Base-by-base conservation (phyloP, 257 asterid genomes). In the Capsicum baccatum region DNA sequence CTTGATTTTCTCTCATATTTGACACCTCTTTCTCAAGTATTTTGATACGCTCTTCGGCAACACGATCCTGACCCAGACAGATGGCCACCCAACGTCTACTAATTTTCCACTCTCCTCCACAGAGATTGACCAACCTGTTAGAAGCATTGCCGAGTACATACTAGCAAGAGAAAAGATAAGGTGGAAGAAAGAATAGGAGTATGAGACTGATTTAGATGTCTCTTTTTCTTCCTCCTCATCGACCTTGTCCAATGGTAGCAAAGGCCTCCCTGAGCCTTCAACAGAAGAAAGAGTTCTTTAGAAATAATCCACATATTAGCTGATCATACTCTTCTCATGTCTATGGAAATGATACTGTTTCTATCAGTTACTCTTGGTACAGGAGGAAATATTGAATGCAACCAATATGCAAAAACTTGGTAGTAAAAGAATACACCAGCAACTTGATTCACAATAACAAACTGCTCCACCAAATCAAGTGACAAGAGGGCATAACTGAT, bases 21-120 rank as follows among this genome's bases (percentile, higher is more conserved):
- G 33, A 26, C 33, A 26, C 33, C 33, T 26, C 33, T 26, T 26
- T 26, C 33, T 26, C 33, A 26, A 26, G 33, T 26, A 26, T 26
- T 26, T 26, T 26, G 33, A 26, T 26, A 26, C 33, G 33, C 33
- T 26, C 33, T 26, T 26, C 33, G 33, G 33, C 33, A 26, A 26
- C 33, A 92, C 50, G 1, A 94, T 91, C 68, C 98, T 92, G 58
- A 95, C 98, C 98, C 98, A 95, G 79, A 94, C 98, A 2, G 98
- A 95, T 14, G 98, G 90, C 98, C 98, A 95, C 44, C 98, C 98
- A 1, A 95, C 98, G 55, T 95, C 98, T 42, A 95, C 98, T 92
- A 95, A 85, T 68, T 92, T 95, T 86, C 98, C 94, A 8, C 98
- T 95, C 91, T 92, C 98, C 39, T 98, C 98, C 9, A 94, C 95